Evolutionary conservation across 192 early-diverging fungal species (phyloP), one percentile per base, ranked within the genome.

Genomic region (Rhizoclosmatium sp.): DNA sequence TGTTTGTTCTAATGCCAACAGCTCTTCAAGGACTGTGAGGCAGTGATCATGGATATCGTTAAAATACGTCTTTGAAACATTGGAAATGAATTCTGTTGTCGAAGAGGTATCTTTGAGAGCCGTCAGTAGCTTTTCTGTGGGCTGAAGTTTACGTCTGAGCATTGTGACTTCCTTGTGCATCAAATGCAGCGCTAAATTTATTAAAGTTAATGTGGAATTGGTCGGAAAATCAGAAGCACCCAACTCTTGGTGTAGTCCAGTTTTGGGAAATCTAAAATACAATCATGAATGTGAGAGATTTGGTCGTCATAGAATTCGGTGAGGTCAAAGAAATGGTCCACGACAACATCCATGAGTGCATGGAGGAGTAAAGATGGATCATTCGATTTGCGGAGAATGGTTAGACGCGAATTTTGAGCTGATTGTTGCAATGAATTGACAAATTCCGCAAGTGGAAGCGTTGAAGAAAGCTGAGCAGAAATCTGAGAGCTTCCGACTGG

Each of bases 21-120:
- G 77, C 59, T 88, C 82, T 49, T 89, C 88, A 12, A 89, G 80
- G 51, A 87, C 86, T 1, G 85, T 84, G 40, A 76, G 82, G 74
- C 80, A 83, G 58, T 89, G 88, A 69, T 89, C 88, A 73, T 81
- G 72, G 1, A 89, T 85, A 67, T 88, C 88, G 45, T 70, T 71
- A 80, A 89, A 82, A 78, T 89, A 89, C 9, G 80, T 82, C 70
- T 78, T 82, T 19, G 82, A 78, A 19, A 83, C 46, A 40, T 62
- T 49, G 1, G 79, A 74, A n/a, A 89, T 59, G 1, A 81, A 21
- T 62, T 76, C 83, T 77, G 5, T 42, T 68, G 66, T n/a, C 21
- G 14, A 7, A 9, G 23, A 7, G 0, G 21, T 59, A 10, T 73
- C 80, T 47, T 77, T 69, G 10, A 89, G 65, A 31, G 80, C 65